A percentile compares a stretch with the other conserved stretches of the same genome.
Evolutionary conservation across 2,329 filamentous ascomycete species (phyloP).

Genomic region (Fusarium verrucosum): DNA sequence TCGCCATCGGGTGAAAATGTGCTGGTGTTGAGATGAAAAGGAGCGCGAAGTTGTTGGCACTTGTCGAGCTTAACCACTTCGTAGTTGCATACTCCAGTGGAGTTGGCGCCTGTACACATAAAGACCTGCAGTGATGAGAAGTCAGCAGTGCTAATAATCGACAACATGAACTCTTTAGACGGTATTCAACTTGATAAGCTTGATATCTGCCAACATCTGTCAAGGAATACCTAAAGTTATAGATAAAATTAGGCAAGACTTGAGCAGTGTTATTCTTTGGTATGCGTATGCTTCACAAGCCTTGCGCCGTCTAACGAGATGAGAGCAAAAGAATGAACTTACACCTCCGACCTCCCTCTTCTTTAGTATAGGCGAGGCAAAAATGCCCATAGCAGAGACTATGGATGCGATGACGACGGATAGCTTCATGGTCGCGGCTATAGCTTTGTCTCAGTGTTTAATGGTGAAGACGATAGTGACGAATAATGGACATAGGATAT

Average conservation of each 20-base stretch:
- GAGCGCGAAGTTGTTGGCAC: slow-evolving; percentile 57
- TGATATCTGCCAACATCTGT: too few relatives aligned
- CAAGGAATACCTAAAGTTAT: too few relatives aligned
- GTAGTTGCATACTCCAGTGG: slow-evolving; percentile 58
- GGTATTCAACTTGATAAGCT: too few relatives aligned
- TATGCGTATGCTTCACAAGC: too few relatives aligned
- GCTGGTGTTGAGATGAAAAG: slow-evolving; percentile 54
- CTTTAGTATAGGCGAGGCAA: slow-evolving; percentile 45
- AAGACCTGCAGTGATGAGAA: slow-evolving; percentile 52
- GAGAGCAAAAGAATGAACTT: slow-evolving; percentile 44
- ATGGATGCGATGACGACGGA: slow-evolving; percentile 34
- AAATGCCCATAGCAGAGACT: slow-evolving; percentile 35
- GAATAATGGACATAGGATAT: background rate
- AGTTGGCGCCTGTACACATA: slow-evolving; percentile 61
- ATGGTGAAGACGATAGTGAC: background rate
- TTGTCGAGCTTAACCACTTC: slow-evolving; percentile 54
- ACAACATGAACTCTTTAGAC: too few relatives aligned
- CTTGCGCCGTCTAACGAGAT: too few relatives aligned
- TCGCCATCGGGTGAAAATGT: slow-evolving; percentile 64
- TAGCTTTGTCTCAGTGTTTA: background rate
- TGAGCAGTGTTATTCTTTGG: too few relatives aligned
- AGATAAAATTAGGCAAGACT: too few relatives aligned
- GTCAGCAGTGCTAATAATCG: slow-evolving; percentile 1
- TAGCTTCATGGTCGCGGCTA: slow-evolving; percentile 46
- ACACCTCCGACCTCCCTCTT: slow-evolving; percentile 60